Evolutionary conservation across 805 yeast species (phyloP), one percentile per base, ranked within the genome.

Genomic region (Metschnikowia cerradonensis): DNA sequence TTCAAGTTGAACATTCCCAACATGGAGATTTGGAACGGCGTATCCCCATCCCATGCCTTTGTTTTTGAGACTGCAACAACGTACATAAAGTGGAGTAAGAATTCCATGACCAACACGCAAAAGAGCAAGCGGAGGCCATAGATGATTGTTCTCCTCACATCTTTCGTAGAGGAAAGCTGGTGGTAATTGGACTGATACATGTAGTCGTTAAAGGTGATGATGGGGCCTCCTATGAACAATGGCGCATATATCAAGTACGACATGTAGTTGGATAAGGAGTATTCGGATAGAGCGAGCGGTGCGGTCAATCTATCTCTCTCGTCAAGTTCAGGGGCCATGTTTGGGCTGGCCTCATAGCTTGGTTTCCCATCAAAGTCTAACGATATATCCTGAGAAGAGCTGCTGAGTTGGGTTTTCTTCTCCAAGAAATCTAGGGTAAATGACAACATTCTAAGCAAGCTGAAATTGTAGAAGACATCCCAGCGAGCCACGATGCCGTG

Each of bases 391-490:
- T n/a, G 14, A 38, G 30, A 17, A 4, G 17, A 13, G n/a, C 4
- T 6, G 31, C n/a, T 13, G 32, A n/a, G 8, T 11, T 13, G 17
- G 7, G 37, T 6, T 22, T 37, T 41, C 45, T 73, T 73, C 58
- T 78, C 80, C 31, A 84, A 60, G 60, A 79, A 90, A 68, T 94
- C 99, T 54, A 88, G 64, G 56, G 88, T 87, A 67, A 78, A 94
- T 52, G 96, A 88, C 42, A 94, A 70, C 78, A 90, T 81, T 61
- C 97, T 78, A 48, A 94, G 75, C 52, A 92, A 71, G 1, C 96
- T 86, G 68, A 95, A 90, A 68, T 94, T 94, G 76, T 83, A 94
- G 60, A 88, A 89, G 3, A 94, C 97, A 64, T 94, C 97, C 99
- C 99, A 94, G 60, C 98, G 78, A 15, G 82, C 76, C 53, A 94